Evolutionary conservation across 2,329 filamentous ascomycete genomes (phyloP), one percentile per base, ranked within the genome.

Genomic region (Phialophora macrospora): DNA sequence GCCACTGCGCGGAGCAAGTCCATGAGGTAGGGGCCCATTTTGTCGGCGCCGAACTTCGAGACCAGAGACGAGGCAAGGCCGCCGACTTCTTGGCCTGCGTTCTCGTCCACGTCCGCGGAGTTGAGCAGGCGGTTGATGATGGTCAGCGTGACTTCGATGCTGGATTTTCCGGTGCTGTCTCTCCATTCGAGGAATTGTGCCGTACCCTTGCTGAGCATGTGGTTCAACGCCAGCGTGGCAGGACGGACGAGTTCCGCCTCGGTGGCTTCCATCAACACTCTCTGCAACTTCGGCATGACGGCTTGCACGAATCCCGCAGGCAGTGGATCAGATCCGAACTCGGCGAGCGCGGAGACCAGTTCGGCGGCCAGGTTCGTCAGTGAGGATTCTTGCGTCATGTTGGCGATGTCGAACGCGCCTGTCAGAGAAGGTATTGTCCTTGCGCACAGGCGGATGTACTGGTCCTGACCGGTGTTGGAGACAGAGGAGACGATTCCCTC

Each of bases 71-170:
- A 94, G 4, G 95, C 95, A 70, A 99, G 86, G 17, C 93, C 92
- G 71, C 95, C 95, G 51, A 99, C 93, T 80, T 99, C 94, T n/a
- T 93, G 92, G 4, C 94, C 95, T 20, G 93, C 91, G 73, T 94
- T 92, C 74, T 99, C 95, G 73, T 96, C 91, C n/a, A 98, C 89
- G 1, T 85, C 80, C 1, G 91, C 90, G 2, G 91, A 89, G 32
- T 99, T 85, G 4, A 99, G 85, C 55, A 94, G 91, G 76, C 97
- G 95, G 44, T 72, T 69, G 68, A 99, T 92, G 72, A 99, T 95
- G 70, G 92, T 87, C 55, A 99, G 85, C 65, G 92, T 92, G 32
- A 96, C 89, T 77, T 98, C 93, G 11, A 97, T 84, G 17, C 94
- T 94, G 44, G 88, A 90, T 73, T 92, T 92, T 48, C 91, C 90